phyloP scores from a whole-genome alignment of 2,329 filamentous ascomycete species.

The Bipolaris gigantea region DNA sequence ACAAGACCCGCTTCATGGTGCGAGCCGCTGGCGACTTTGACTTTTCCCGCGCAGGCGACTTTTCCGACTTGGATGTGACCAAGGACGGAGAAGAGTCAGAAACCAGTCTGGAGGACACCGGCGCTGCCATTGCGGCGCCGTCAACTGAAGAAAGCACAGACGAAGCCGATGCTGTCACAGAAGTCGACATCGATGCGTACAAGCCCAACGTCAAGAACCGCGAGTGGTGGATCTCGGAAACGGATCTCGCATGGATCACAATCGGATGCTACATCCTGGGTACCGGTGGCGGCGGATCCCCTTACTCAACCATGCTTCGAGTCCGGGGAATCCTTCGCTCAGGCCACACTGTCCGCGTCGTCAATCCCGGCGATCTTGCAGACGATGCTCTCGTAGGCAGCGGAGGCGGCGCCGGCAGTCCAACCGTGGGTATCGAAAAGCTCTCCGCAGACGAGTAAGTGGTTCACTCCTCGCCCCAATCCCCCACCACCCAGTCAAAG shows the following conservation, averaged over 20 bases:
- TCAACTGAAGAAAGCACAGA: slow-evolving; percentile 18
- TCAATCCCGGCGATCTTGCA: slow-evolving; percentile 49
- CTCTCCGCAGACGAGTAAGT: slow-evolving; percentile 48
- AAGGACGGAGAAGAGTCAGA: slow-evolving; percentile 24
- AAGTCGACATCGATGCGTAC: slow-evolving; percentile 43
- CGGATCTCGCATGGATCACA: slow-evolving; percentile 51
- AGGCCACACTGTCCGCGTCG: slow-evolving; percentile 47
- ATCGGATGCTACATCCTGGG: slow-evolving; percentile 55
- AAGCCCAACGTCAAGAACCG: slow-evolving; percentile 44
- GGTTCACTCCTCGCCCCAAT: too few species aligned
- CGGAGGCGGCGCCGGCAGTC: slow-evolving; percentile 51
- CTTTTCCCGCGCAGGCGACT: slow-evolving; percentile 36
- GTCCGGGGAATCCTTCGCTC: slow-evolving; percentile 46
- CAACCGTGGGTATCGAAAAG: slow-evolving; percentile 50
- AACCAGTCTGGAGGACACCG: slow-evolving; percentile 1
- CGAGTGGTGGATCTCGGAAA: slow-evolving; percentile 52
- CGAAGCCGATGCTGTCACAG: slow-evolving; percentile 20
- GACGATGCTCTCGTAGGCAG: slow-evolving; percentile 51
- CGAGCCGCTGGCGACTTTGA: slow-evolving; percentile 59
- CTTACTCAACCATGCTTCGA: slow-evolving; percentile 50
- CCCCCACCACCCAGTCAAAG: too few species aligned
- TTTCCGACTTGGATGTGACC: slow-evolving; percentile 25
- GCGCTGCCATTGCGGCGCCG: slow-evolving; percentile 15
- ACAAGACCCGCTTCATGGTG: slow-evolving; percentile 56
- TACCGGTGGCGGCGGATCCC: slow-evolving; percentile 54